A percentile compares a stretch with the other conserved stretches of the same genome.
Conservation (phyloP, 345 rosid species). For the Laguncularia racemosa region DNA sequence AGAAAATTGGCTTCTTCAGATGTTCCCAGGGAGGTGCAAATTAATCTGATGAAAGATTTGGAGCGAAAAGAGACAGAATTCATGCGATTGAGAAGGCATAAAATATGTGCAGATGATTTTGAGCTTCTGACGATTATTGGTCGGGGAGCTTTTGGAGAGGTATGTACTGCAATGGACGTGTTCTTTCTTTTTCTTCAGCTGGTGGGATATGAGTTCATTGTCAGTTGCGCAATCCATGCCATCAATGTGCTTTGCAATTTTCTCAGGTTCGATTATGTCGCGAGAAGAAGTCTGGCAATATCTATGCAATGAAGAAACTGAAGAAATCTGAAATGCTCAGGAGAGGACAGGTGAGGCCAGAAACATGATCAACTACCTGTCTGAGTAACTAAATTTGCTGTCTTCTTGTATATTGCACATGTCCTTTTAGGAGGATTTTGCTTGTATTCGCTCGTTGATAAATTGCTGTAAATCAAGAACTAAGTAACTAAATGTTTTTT, state of each 20-base stretch:
- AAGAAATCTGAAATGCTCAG: slow-evolving; percentile 97
- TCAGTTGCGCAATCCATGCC: too few relatives aligned
- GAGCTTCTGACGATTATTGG: slow-evolving; percentile 89
- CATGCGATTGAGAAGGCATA: slow-evolving; percentile 93
- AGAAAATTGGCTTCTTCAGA: slow-evolving; percentile 81
- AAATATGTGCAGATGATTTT: slow-evolving; percentile 85
- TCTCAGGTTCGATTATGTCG: slow-evolving; percentile 79
- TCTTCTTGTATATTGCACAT: slow-evolving; percentile 2
- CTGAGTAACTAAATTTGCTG: background rate
- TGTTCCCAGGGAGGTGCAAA: slow-evolving; percentile 85
- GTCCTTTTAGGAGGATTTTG: too few relatives aligned
- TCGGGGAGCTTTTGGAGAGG: slow-evolving; percentile 97
- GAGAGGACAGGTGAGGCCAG: slow-evolving; percentile 76
- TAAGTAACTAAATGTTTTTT: too few relatives aligned
- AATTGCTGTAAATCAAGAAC: too few relatives aligned
- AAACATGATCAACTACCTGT: slow-evolving; percentile 1
- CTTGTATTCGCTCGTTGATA: too few relatives aligned
- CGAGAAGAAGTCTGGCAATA: slow-evolving; percentile 93
- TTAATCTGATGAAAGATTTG: slow-evolving; percentile 80
- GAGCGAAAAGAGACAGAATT: slow-evolving; percentile 95
- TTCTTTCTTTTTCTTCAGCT: too few relatives aligned
- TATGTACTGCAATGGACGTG: slow-evolving; percentile 6
- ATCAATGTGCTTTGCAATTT: slow-evolving; percentile 3
- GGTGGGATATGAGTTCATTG: too few relatives aligned
- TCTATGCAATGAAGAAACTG: slow-evolving; percentile 98